Conservation (phyloP, 2,329 filamentous ascomycete genomes). For the Neofusicoccum ribis region DNA sequence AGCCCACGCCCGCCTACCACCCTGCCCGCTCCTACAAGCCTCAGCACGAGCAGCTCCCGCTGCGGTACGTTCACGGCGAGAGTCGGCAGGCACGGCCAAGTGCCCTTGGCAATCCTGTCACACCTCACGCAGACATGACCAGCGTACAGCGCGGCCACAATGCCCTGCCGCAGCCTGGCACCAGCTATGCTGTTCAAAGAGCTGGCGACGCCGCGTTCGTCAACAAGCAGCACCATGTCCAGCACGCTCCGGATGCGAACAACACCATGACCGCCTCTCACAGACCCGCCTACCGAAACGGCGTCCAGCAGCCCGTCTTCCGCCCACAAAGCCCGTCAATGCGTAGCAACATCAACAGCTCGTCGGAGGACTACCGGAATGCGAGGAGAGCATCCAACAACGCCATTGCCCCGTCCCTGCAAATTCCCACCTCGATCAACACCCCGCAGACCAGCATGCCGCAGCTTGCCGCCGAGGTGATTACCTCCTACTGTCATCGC, state of each 20-base stretch:
- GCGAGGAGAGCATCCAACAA: conserved; percentile 17
- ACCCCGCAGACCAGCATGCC: conserved; percentile 42
- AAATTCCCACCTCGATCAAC: conserved; percentile 37
- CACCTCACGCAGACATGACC: conserved; percentile 34
- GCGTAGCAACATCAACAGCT: neutral
- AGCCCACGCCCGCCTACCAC: conserved; percentile 33
- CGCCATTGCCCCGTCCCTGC: conserved; percentile 25
- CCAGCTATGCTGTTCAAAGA: conserved; percentile 14
- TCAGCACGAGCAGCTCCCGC: conserved; percentile 26
- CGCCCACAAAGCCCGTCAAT: neutral
- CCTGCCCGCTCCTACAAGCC: conserved; percentile 29
- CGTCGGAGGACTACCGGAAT: conserved; percentile 5
- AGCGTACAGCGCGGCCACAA: conserved; percentile 13
- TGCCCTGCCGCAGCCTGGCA: conserved; percentile 6
- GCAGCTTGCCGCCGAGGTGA: conserved; percentile 42
- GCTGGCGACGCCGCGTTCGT: conserved; percentile 6
- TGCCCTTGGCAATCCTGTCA: conserved; percentile 31
- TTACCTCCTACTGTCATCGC: neutral
- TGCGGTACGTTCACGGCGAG: conserved; percentile 2
- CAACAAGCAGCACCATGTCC: conserved; percentile 12
- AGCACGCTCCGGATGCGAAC: conserved; percentile 24
- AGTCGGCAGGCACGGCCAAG: conserved; percentile 33
- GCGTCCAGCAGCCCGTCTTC: neutral
- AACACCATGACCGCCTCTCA: conserved; percentile 1
- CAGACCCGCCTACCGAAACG: conserved; percentile 11